Evolutionary conservation across 768 basidiomycete species (phyloP), one percentile per base, ranked within the genome.

Genomic region (Rubroboletus pulcherrimus): DNA sequence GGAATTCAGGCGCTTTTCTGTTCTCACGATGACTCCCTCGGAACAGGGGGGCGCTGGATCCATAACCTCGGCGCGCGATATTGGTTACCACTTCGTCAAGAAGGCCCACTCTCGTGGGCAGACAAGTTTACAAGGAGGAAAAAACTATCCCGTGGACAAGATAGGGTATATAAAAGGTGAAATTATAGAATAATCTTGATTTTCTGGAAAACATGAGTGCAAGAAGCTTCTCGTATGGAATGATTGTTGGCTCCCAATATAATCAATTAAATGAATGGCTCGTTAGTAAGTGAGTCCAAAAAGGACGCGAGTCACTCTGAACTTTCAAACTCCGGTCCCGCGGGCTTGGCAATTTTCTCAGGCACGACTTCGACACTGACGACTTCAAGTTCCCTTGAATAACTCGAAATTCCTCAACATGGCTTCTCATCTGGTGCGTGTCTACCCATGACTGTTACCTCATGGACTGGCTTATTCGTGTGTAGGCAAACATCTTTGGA

Each of bases 401-500:
- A 14, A 17, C 40, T 51, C 31, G n/a, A 24, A 29, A 29, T 30
- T 17, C 34, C 9, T 42, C 56, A 30, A 15, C 17, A 81, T 82
- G 81, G 80, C 91, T 44, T 92, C 91, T 34, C 91, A 93, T 78
- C 76, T 93, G 77, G 90, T 91, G 62, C 71, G 53, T 54, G 46
- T 52, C 24, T 37, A 12, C 51, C 44, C 31, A 38, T 45, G 19
- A 4, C 17, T 5, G 47, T 26, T 34, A 7, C 11, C 15, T 46
- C 37, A 24, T 37, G 19, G 17, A 37, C 48, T 10, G 34, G 35
- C 58, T 57, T 35, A 58, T 14, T 33, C 35, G 30, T 49, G 11
- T 43, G 7, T 56, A 95, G 86, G 93, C 94, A 58, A 94, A 95
- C 59, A 98, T 98, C 71, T 98, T 96, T 65, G 92, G 92, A 62